phyloP scores from a whole-genome alignment of 768 basidiomycete genomes.

The Boletus vinaceobasis region DNA sequence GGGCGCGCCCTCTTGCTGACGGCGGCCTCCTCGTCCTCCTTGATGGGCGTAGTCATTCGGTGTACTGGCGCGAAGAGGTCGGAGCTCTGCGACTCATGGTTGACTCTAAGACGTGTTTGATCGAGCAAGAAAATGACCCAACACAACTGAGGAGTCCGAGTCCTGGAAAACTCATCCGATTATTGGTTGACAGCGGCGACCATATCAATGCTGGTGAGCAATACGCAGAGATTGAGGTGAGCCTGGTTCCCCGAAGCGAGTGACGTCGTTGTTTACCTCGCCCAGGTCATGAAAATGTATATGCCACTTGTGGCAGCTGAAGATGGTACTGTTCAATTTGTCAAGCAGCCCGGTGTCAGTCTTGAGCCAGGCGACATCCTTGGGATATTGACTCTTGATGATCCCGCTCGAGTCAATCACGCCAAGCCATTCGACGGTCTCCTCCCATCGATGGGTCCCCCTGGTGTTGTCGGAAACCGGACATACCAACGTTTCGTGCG shows the following conservation, averaged over 20 bases:
- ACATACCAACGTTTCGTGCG: conserved; percentile 81
- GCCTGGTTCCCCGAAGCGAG: conserved; percentile 15
- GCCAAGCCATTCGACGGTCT: conserved; percentile 98
- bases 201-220: conserved; percentile 95
- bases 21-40: conserved; percentile 90
- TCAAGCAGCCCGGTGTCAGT: conserved; percentile 97
- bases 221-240: conserved; percentile 96
- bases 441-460: conserved; percentile 81
- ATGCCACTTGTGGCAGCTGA: conserved; percentile 96
- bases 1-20: conserved; percentile 88
- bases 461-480: conserved; percentile 83
- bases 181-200: conserved; percentile 94
- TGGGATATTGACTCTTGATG: conserved; percentile 94
- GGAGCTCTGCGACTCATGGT: conserved; percentile 90
- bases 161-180: conserved; percentile 94
- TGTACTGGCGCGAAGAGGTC: conserved; percentile 98
- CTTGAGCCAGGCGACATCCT: conserved; percentile 96
- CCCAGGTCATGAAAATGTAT: conserved; percentile 98
- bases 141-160: conserved; percentile 94
- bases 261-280: conserved; percentile 1
- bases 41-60: conserved; percentile 92
- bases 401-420: conserved; percentile 94
- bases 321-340: conserved; percentile 90
- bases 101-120: conserved; percentile 95
- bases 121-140: conserved; percentile 99